Base-by-base conservation (phyloP, 1,139 yeast genomes). In the Arxiozyma telluris region DNA sequence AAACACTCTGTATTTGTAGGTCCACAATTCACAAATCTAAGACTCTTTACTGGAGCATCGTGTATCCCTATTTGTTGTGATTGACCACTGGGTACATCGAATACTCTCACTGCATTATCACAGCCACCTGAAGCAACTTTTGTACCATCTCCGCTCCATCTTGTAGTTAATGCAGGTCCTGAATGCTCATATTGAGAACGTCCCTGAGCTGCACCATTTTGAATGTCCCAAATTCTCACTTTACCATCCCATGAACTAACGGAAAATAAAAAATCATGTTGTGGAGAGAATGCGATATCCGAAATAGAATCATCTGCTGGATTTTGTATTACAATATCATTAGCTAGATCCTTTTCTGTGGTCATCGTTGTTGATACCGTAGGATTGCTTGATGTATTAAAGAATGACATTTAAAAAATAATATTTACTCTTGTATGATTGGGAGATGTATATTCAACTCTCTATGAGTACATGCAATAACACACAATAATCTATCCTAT, bases 231-330 rank as follows among this genome's bases (percentile, higher is more conserved):
- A 56, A 94, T 84, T 56, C 98, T 79, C 43, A 89, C 96, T 67
- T 90, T 90, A 64, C 87, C 87, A 71, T 94, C 99, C 98, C 99
- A 94, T 44, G 96, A 85, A 12, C 95, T 80, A 3, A 83, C 95
- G 2, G 95, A 82, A 54, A 81, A 72, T 55, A 85, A 71, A 57
- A 83, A 74, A 62, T 94, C 97, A 27, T 87, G 94, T 59, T 79
- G 88, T n/a, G 98, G 89, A n/a, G 96, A 87, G 71, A 93, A 94
- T 21, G 90, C 76, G 55, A 94, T 70, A 62, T 88, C 96, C n/a
- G 91, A 79, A 39, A 94, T 79, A 3, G 96, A 84, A 67, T 94
- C 98, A 59, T 88, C 96, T 15, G 98, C 98, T 1, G 95, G 89
- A 64, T 87, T 86, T 59, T 82, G 80, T 51, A 91, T 76, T n/a